Evolutionary conservation across 805 yeast genomes (phyloP), one percentile per base, ranked within the genome.

Genomic region (Schwanniomyces polymorphus): DNA sequence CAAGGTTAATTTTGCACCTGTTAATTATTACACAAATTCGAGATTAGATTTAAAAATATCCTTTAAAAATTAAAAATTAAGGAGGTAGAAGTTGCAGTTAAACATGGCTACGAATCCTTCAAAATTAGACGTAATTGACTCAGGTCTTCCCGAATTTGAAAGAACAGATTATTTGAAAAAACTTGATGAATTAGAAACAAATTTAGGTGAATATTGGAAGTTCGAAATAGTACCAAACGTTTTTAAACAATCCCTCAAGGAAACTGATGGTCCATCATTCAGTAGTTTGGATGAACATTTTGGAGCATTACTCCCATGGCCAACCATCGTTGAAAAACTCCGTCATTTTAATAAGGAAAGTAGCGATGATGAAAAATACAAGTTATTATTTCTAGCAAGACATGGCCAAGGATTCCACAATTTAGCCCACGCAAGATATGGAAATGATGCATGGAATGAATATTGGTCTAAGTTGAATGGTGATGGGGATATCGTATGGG

Each of bases 351-450:
- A 76, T 49, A 53, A 48, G 1, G 37, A 48, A 7, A 55, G 68
- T 28, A 53, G 48, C 5, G 38, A 38, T 1, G 58, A 67, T 45
- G 68, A 55, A n/a, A 45, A 49, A 6, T 79, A 77, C 60, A 79
- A 79, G 57, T 54, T 79, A 9, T 59, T 79, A 34, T 72, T 72
- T 48, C 63, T 78, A 29, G 81, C 78, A 5, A 68, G 84, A 43
- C 84, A 79, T 50, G 83, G 82, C 4, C 80, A 79, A 51, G 84
- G 83, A 1, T 77, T 55, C 55, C 84, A 79, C 55, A 79, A 79
- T 54, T 57, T 67, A 46, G 80, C 78, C 25, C 75, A 76, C 53
- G 43, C 64, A 14, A 65, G 63, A 43, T 78, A 78, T 54, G 83
- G 82, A 12, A 66, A 70, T 29, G 59, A 65, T 29, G 70, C 55